Base-by-base conservation (phyloP, 768 basidiomycete species). In the Lactifluus hygrophoroides region DNA sequence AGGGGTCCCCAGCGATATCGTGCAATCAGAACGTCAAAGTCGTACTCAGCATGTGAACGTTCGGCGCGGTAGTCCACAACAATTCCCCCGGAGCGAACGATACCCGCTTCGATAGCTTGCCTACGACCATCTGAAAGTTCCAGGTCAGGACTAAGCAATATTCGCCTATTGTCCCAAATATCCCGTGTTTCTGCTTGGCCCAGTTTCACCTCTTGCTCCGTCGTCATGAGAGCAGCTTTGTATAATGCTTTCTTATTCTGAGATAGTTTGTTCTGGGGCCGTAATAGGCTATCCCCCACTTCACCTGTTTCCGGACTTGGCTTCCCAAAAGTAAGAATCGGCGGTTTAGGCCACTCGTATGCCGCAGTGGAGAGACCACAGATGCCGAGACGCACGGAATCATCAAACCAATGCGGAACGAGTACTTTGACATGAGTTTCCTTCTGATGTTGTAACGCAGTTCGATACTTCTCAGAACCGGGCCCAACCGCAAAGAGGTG, bases 381-480 rank as follows among this genome's bases (percentile, higher is more conserved):
- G 21, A 74, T 63, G 6, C 71, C 72, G 17, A 90, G 73, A 14
- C 80, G 76, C 23, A 88, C 77, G 3, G 78, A 77, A 63, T 93
- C 90, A 64, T 94, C 89, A 59, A 94, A 94, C 93, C 94, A 96
- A 62, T 94, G 90, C 0, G 93, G 94, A 0, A 92, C 77, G n/a
- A 96, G 66, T 10, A 92, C 74, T 50, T 77, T 81, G 65, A 94
- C 79, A 9, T 75, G 71, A 0, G 83, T 84, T 48, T 78, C 72
- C 3, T 78, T 69, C 51, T 81, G 77, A 69, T 79, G 84, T 62
- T 85, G 81, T 62, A 86, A 72, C 30, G 78, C 77, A 3, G 73
- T 76, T 32, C 73, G 68, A 65, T 77, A 79, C 67, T 77, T 70
- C 52, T 58, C 63, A 5, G 81, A 81, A 2, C 74, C 74, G 0